phyloP scores from a whole-genome alignment of 2,329 filamentous ascomycete genomes.

The Fusarium xyrophilum region DNA sequence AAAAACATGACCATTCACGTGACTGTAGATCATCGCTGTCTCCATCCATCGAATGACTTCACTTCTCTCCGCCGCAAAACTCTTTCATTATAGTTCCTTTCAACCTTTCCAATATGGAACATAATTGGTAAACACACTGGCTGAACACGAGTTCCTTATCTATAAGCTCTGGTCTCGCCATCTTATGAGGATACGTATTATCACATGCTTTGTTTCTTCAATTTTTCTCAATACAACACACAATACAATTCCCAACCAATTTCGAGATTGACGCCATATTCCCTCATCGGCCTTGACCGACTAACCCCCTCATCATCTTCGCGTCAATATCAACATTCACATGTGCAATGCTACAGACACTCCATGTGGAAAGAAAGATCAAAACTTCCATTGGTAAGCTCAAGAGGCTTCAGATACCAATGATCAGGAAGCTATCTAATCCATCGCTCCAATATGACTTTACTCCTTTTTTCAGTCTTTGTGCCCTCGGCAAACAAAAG shows the following conservation, averaged over 20 bases:
- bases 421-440: constrained; percentile 41
- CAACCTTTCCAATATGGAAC: neutral
- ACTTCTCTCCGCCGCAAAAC: constrained; percentile 11
- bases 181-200: neutral
- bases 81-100: constrained; percentile 7
- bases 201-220: constrained; percentile 2
- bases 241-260: neutral
- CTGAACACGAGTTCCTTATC: neutral
- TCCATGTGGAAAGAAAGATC: constrained; percentile 36
- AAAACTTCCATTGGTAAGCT: constrained; percentile 42
- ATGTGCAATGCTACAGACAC: neutral
- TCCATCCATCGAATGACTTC: constrained; percentile 21
- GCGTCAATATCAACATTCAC: neutral
- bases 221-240: constrained; percentile 7
- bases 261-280: neutral
- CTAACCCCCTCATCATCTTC: neutral
- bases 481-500: constrained; percentile 31
- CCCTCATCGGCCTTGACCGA: neutral
- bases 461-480: constrained; percentile 37
- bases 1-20: constrained; percentile 12
- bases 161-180: neutral
- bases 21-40: neutral
- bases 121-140: neutral
- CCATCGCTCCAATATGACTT: constrained; percentile 36
- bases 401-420: constrained; percentile 28